These are phyloP conservation scores for Rhizopogon vulgaris DNA, from an alignment of 768 basidiomycete genomes.

Conservation along the genomic window DNA sequence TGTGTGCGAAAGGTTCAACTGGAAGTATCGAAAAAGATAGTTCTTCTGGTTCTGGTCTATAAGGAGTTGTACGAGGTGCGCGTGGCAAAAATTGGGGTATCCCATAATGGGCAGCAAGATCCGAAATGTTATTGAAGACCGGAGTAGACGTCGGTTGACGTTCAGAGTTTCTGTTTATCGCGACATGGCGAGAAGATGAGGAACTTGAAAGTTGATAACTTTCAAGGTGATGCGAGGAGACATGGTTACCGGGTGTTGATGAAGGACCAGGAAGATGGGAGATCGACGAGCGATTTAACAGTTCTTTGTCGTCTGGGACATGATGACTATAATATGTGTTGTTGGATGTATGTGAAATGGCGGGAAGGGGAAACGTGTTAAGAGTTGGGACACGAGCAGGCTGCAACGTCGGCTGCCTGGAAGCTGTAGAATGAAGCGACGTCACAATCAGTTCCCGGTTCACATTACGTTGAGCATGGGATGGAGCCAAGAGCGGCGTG, in stretches of 20 bases:
- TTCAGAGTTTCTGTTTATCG: slow-evolving; percentile 44
- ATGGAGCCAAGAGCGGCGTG: slow-evolving; percentile 16
- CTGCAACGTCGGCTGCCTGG: slow-evolving; percentile 50
- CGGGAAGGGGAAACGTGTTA: slow-evolving; percentile 24
- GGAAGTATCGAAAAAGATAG: slow-evolving; percentile 19
- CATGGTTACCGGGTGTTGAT: slow-evolving; percentile 34
- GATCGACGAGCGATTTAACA: slow-evolving; percentile 45
- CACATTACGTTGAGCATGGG: slow-evolving; percentile 22
- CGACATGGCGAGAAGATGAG: slow-evolving; percentile 45
- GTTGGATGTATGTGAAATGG: slow-evolving; percentile 45
- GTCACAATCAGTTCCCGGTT: slow-evolving; percentile 40
- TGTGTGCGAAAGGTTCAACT: slow-evolving; percentile 15
- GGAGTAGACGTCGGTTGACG: slow-evolving; percentile 66
- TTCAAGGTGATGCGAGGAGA: slow-evolving; percentile 39
- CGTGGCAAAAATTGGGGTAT: slow-evolving; percentile 68
- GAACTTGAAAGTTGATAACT: slow-evolving; percentile 49
- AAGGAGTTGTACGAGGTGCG: slow-evolving; percentile 55
- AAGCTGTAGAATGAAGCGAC: slow-evolving; percentile 44
- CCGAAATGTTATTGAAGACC: slow-evolving; percentile 60
- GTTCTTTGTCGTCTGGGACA: slow-evolving; percentile 31
- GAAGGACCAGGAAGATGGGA: slow-evolving; percentile 30
- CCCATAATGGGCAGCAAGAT: slow-evolving; percentile 74
- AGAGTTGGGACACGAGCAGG: slow-evolving; percentile 25
- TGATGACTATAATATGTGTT: slow-evolving; percentile 35
- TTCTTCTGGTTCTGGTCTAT: slow-evolving; percentile 30